phyloP scores from a whole-genome alignment of 805 yeast species.

The Ogataea chonburiensis region DNA sequence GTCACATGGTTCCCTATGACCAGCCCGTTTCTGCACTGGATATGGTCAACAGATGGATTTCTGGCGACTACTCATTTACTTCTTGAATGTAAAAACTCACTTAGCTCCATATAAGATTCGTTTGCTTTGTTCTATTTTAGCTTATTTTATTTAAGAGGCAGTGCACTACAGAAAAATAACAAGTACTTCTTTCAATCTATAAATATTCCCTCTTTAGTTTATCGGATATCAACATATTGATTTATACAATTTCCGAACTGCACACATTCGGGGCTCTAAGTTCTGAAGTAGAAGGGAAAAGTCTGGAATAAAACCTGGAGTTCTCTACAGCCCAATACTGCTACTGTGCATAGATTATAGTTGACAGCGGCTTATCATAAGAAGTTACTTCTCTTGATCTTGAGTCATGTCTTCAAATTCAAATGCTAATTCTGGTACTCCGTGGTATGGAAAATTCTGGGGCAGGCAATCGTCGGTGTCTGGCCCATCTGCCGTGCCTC shows the following conservation, averaged over 20 bases:
- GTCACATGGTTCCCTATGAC: conserved; percentile 95
- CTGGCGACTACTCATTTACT: conserved; percentile 51
- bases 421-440: background rate
- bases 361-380: conserved; percentile 4
- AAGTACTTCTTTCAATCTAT: no score
- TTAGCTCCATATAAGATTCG: no score
- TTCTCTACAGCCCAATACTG: no score
- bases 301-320: no score
- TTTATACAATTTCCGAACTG: no score
- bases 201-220: background rate
- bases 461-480: conserved; percentile 2
- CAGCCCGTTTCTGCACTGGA: conserved; percentile 76
- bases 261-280: no score
- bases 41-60: conserved; percentile 84
- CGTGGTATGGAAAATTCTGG: conserved; percentile 9
- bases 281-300: no score
- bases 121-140: no score
- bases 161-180: background rate
- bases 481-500: background rate
- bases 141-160: no score
- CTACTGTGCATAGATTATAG: background rate
- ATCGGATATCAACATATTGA: no score
- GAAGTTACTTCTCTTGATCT: background rate
- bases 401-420: background rate
- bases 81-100: background rate